A percentile compares a stretch with the other conserved stretches of the same genome.
These are phyloP conservation scores for Dryas alaskensis DNA, from an alignment of 306 rosid genomes.

Conservation along the genomic window DNA sequence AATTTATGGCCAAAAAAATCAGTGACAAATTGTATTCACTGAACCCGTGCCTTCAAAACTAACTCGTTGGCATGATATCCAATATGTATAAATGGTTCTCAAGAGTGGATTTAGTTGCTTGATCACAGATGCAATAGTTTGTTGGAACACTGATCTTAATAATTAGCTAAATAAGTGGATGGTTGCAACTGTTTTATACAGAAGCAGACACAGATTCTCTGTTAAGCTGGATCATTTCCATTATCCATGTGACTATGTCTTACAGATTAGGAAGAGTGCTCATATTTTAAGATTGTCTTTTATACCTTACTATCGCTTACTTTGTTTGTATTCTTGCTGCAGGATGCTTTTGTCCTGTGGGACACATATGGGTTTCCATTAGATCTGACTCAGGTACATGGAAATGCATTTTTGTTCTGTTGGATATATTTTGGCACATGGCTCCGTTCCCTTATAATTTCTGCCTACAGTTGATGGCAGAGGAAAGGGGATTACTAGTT, in stretches of 20 bases:
- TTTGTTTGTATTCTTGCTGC: slow-evolving; percentile 31
- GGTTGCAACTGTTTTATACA: background rate
- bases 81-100: background rate
- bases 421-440: slow-evolving; percentile 4
- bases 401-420: slow-evolving; percentile 13
- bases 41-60: too few species aligned
- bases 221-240: background rate
- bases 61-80: background rate
- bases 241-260: background rate
- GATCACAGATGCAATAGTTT: background rate
- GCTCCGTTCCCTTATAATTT: slow-evolving; percentile 18
- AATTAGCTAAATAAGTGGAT: background rate
- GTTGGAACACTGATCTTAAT: background rate
- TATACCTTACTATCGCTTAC: background rate
- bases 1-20: too few species aligned
- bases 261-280: background rate
- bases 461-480: slow-evolving; percentile 84
- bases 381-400: slow-evolving; percentile 90
- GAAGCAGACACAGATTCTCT: background rate
- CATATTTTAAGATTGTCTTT: background rate
- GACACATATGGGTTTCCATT: slow-evolving; percentile 93
- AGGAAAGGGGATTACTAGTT: slow-evolving; percentile 78
- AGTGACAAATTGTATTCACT: too few species aligned
- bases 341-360: slow-evolving; percentile 98
- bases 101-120: background rate